A percentile compares a stretch with the other conserved stretches of the same genome.
These are phyloP conservation scores for Beauveria sp. DNA, from an alignment of 2,329 filamentous ascomycete genomes.

Conservation along the genomic window DNA sequence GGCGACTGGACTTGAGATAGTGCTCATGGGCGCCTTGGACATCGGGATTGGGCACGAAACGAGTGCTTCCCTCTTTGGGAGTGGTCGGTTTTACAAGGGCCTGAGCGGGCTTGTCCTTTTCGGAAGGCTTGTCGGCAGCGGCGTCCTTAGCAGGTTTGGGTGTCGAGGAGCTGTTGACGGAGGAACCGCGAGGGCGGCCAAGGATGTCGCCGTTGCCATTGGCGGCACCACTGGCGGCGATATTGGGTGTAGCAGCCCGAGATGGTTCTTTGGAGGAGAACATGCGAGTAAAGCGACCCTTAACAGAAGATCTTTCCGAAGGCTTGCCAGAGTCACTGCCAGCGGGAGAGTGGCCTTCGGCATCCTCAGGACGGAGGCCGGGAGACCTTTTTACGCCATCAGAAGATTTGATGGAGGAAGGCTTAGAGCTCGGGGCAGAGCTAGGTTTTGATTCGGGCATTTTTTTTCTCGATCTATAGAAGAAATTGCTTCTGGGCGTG, in stretches of 20 bases:
- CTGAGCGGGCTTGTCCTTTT: constrained; percentile 20
- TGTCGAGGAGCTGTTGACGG: constrained; percentile 28
- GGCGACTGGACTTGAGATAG: constrained; percentile 77
- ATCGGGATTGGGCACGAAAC: constrained; percentile 44
- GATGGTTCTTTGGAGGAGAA: constrained; percentile 51
- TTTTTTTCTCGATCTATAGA: constrained; percentile 16
- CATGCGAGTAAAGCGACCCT: constrained; percentile 58
- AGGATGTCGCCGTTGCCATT: constrained; percentile 20
- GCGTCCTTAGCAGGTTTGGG: constrained; percentile 36
- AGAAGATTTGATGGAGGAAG: constrained; percentile 43
- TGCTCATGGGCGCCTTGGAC: constrained; percentile 72
- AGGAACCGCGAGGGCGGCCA: constrained; percentile 28
- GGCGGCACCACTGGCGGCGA: not conserved
- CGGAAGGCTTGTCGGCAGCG: constrained; percentile 20
- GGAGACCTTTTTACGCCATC: constrained; percentile 35
- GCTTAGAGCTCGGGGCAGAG: constrained; percentile 39
- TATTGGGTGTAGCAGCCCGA: constrained; percentile 26
- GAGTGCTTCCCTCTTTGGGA: constrained; percentile 33
- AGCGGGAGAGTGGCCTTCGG: constrained; percentile 12
- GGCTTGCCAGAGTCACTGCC: constrained; percentile 14
- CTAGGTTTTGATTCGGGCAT: constrained; percentile 32
- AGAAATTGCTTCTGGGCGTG: not conserved
- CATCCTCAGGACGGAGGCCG: constrained; percentile 32
- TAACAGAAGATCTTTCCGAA: constrained; percentile 53
- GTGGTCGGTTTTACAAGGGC: constrained; percentile 21